Evolutionary conservation across 345 rosid genomes (phyloP).

Genomic region (Lumnitzera littorea): DNA sequence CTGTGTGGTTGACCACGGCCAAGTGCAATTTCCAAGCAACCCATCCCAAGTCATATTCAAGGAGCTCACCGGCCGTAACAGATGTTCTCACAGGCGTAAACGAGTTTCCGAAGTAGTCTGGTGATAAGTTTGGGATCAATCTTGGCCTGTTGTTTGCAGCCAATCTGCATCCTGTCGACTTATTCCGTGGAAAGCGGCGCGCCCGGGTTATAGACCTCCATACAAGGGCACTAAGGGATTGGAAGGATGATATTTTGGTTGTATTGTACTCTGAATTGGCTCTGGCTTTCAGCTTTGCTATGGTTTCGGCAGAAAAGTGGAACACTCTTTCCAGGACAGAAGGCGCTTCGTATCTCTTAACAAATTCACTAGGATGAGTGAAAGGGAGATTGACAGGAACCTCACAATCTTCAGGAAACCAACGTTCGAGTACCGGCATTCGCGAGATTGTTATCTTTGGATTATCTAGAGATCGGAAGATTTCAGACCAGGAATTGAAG

Average conservation of each 20-base stretch:
- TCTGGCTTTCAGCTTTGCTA: conserved; percentile 39
- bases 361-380: conserved; percentile 35
- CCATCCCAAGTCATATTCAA: conserved; percentile 48
- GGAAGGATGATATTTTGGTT: conserved; percentile 60
- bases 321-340: conserved; percentile 48
- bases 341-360: conserved; percentile 35
- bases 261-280: conserved; percentile 40
- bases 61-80: conserved; percentile 45
- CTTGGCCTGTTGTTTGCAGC: conserved; percentile 47
- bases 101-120: conserved; percentile 58
- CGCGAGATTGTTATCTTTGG: conserved; percentile 21
- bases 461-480: conserved; percentile 34
- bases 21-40: conserved; percentile 56
- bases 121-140: conserved; percentile 38
- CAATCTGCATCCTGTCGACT: conserved; percentile 41
- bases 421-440: conserved; percentile 37
- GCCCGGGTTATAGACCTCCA: conserved; percentile 59
- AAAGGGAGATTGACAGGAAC: conserved; percentile 43
- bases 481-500: conserved; percentile 55
- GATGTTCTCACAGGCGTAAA: conserved; percentile 27
- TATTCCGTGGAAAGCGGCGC: conserved; percentile 24
- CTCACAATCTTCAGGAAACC: conserved; percentile 48
- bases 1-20: conserved; percentile 33
- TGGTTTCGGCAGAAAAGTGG: conserved; percentile 47
- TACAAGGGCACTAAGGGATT: conserved; percentile 48